These are phyloP conservation scores for Poa pratensis DNA, from an alignment of 176 grass and related monocot species.

Conservation along the genomic window DNA sequence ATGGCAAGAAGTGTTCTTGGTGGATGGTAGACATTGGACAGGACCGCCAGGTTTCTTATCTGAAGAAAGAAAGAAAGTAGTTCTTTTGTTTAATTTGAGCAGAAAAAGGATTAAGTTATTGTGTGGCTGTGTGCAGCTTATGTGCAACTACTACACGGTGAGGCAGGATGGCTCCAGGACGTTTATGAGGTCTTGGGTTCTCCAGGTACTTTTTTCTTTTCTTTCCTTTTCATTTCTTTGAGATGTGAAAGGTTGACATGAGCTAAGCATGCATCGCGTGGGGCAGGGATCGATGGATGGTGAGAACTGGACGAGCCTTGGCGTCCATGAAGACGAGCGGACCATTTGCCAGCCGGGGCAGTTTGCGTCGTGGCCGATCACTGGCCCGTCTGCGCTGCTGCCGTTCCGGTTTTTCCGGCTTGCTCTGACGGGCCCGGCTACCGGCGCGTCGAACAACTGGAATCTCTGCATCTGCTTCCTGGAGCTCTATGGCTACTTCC, in stretches of 20 bases:
- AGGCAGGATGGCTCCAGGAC: constrained; percentile 84
- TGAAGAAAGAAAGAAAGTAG: background rate
- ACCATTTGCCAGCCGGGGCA: constrained; percentile 74
- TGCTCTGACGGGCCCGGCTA: constrained; percentile 49
- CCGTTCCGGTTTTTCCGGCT: constrained; percentile 91
- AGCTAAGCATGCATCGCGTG: background rate
- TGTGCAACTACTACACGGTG: constrained; percentile 96
- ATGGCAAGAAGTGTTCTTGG: constrained; percentile 81
- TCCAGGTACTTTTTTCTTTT: constrained; percentile 55
- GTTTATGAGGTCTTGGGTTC: constrained; percentile 87
- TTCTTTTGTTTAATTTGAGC: constrained; percentile 4
- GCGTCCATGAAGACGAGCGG: constrained; percentile 68
- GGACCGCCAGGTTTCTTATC: constrained; percentile 71
- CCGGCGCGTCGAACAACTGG: constrained; percentile 46
- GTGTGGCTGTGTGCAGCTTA: constrained; percentile 54
- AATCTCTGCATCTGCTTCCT: constrained; percentile 94
- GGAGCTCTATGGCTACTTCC: constrained; percentile 92
- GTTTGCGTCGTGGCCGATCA: constrained; percentile 84
- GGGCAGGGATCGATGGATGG: constrained; percentile 85
- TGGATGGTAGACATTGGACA: constrained; percentile 94
- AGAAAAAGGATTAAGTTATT: background rate
- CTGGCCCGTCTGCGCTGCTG: constrained; percentile 60
- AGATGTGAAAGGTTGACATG: background rate
- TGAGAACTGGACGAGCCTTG: constrained; percentile 68
- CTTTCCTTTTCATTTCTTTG: background rate